These are phyloP conservation scores for Colletotrichum siamense DNA, from an alignment of 2,329 filamentous ascomycete genomes.

Conservation along the genomic window DNA sequence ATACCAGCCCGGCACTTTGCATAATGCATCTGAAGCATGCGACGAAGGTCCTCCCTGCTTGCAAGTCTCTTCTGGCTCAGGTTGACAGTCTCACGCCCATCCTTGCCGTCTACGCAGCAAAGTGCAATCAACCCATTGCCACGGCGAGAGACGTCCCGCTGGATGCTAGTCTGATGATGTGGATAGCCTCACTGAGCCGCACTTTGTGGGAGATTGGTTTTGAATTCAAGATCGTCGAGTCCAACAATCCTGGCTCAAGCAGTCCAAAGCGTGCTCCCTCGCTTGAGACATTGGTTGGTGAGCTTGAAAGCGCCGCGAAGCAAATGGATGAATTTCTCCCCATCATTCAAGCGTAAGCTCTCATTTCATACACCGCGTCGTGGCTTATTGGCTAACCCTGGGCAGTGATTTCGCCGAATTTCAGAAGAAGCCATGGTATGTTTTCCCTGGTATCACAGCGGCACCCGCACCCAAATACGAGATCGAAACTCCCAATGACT, in stretches of 20 bases:
- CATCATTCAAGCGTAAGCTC: conserved; percentile 23
- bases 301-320: conserved; percentile 5
- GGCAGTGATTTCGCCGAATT: conserved; percentile 26
- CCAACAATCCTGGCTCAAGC: not conserved
- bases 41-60: conserved; percentile 1
- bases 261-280: not conserved
- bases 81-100: conserved; percentile 24
- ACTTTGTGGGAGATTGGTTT: conserved; percentile 19
- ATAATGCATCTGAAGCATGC: not conserved
- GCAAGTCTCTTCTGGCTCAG: conserved; percentile 14
- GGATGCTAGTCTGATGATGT: conserved; percentile 26
- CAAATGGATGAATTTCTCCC: conserved; percentile 27
- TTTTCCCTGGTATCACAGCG: not conserved
- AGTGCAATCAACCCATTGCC: conserved; percentile 2
- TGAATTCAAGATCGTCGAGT: not conserved
- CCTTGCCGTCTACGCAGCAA: conserved; percentile 24
- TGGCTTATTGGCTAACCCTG: not conserved
- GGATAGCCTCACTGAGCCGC: conserved; percentile 24
- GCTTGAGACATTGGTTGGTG: not conserved
- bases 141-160: conserved; percentile 18
- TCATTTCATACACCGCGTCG: not conserved
- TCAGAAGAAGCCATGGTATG: not conserved
- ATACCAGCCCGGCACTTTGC: not conserved
- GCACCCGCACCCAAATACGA: not conserved
- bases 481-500: not conserved